Base-by-base conservation (phyloP, 441 rosid species). In the Raphanus hybrid region DNA sequence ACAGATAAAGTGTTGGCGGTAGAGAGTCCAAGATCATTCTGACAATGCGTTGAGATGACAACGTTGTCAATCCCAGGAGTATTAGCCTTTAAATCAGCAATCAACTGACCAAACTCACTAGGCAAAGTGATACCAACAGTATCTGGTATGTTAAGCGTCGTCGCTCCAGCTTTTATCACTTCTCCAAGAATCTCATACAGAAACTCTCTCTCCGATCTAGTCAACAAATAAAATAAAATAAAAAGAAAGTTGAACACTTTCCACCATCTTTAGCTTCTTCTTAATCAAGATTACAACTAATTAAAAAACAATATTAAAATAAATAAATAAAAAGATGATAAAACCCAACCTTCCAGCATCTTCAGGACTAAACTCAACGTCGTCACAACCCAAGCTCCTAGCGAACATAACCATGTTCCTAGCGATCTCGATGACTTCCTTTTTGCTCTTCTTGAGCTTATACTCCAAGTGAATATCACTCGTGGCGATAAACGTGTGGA, bases 11-110 rank as follows among this genome's bases (percentile, higher is more conserved):
- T 86, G 79, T 95, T 95, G 84, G 99, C 98, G 23, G 99, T 91
- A 29, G 99, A 86, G 83, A 95, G 99, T 69, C 99, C 99, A 84
- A 95, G 98, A 88, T 95, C 99, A 68, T 93, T 93, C 80, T 95
- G 98, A 78, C 98, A 93, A 71, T 93, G 98, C 0, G 98, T 91
- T 15, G 98, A 91, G 78, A 93, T 85, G 18, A 95, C 57, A 76
- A 88, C 98, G 58, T 93, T 89, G 52, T 90, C 87, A 18, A 93
- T 87, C 70, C 99, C 99, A 41, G 89, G 92, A 7, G 98, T 95
- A 71, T 95, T 95, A 3, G 92, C 90, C 73, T 91, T 93, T 69
- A 95, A 86, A 77, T 93, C 95, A 26, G 98, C 88, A 75, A 95
- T 93, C 85, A 95, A 70, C 77, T 84, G 75, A 62, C 98, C 99